phyloP scores from a whole-genome alignment of 176 grass and related monocot species.

The maize (Zea mays) region Zm-B73-REFERENCE-NAM-5.0 NC_050099.1:20868501-20869000 shows the following conservation, averaged over 20 bases:
- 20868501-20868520: too few species aligned
- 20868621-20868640: too few species aligned
- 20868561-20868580: too few species aligned
- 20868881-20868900: conserved; percentile 27
- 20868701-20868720: not conserved
- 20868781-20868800: not conserved
- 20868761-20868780: not conserved
- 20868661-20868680: too few species aligned
- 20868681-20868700: too few species aligned
- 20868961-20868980: conserved; percentile 44
- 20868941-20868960: conserved; percentile 25
- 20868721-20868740: not conserved
- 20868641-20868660: too few species aligned
- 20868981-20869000: not conserved
- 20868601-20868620: too few species aligned
- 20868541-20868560: too few species aligned
- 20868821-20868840: too few species aligned
- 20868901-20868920: conserved; percentile 13
- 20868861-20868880: conserved; percentile 14
- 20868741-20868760: not conserved
- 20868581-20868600: too few species aligned
- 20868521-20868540: too few species aligned
- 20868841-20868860: conserved; percentile 26
- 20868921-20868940: conserved; percentile 1
- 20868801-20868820: not conserved